Evolutionary conservation across 148 eudicot species (phyloP).

Genomic region (Diospyros kaki): DNA sequence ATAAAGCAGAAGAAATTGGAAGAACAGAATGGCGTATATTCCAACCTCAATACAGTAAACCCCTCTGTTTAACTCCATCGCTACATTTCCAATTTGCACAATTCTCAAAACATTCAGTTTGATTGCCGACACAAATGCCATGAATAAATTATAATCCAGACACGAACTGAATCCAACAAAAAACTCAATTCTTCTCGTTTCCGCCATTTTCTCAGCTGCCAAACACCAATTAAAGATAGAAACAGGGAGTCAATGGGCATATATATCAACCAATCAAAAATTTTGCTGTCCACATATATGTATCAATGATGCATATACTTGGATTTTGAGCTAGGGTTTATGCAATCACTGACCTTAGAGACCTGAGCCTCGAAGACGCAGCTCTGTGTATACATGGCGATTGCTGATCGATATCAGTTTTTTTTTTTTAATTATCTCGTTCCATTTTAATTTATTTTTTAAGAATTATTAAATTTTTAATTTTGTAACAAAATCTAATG

Average conservation of each 20-base stretch:
- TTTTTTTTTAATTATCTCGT: neutral
- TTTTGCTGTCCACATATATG: neutral
- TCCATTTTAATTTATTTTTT: no score
- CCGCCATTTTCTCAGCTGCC: constrained; percentile 1
- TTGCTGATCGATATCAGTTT: neutral
- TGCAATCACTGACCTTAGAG: constrained; percentile 25
- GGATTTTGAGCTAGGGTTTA: neutral
- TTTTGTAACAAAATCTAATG: no score
- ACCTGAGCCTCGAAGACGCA: constrained; percentile 31
- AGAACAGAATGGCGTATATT: no score
- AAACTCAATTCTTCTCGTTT: neutral
- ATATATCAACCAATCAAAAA: neutral
- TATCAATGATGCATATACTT: neutral
- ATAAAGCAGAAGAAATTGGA: no score
- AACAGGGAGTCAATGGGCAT: neutral
- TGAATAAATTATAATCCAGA: no score
- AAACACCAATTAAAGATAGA: neutral
- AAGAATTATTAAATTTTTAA: no score
- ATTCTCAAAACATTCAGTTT: no score
- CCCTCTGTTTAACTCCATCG: no score
- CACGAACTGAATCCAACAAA: neutral
- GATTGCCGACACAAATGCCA: no score
- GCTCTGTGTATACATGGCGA: constrained; percentile 30
- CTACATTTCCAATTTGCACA: no score
- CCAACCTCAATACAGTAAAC: no score